Evolutionary conservation across 805 yeast genomes (phyloP).

Genomic region (Metschnikowia reukaufii): DNA sequence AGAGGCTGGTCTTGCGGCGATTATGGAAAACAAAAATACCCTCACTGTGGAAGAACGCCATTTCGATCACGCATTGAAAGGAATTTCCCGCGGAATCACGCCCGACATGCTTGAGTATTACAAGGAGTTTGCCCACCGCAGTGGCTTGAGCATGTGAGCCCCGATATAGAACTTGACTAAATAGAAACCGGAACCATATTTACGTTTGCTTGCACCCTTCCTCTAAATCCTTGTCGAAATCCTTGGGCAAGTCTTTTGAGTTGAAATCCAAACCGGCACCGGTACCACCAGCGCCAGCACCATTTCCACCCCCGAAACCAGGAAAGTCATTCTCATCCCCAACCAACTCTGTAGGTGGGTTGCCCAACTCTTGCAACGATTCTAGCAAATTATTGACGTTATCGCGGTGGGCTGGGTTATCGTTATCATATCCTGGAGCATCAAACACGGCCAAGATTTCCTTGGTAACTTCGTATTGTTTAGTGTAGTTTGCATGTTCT

Average conservation of each 20-base stretch:
- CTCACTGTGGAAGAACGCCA: conserved; percentile 58
- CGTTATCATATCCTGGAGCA: conserved; percentile 57
- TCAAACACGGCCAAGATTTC: conserved; percentile 70
- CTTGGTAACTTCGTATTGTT: conserved; percentile 61
- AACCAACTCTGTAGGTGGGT: conserved; percentile 76
- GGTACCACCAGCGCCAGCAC: conserved; percentile 41
- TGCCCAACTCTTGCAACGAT: conserved; percentile 69
- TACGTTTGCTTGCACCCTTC: conserved; percentile 54
- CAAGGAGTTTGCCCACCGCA: conserved; percentile 48
- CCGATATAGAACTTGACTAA: neutral
- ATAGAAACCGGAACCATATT: neutral
- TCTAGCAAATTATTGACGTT: conserved; percentile 61
- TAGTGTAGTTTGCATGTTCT: conserved; percentile 53
- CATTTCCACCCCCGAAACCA: conserved; percentile 44
- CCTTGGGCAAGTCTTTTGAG: conserved; percentile 55
- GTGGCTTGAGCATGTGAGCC: conserved; percentile 29
- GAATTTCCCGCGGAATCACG: conserved; percentile 77
- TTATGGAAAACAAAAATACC: conserved; percentile 71
- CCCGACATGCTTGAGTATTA: conserved; percentile 81
- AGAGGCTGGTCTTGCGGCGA: conserved; percentile 94
- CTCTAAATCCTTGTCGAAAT: conserved; percentile 52
- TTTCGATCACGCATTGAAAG: conserved; percentile 66
- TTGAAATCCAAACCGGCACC: conserved; percentile 45
- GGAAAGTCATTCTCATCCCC: conserved; percentile 54
- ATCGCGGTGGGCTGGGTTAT: conserved; percentile 42